Base-by-base conservation (phyloP, 1,284 basidiomycete genomes). In the Fomitopsis schrenkii region DNA sequence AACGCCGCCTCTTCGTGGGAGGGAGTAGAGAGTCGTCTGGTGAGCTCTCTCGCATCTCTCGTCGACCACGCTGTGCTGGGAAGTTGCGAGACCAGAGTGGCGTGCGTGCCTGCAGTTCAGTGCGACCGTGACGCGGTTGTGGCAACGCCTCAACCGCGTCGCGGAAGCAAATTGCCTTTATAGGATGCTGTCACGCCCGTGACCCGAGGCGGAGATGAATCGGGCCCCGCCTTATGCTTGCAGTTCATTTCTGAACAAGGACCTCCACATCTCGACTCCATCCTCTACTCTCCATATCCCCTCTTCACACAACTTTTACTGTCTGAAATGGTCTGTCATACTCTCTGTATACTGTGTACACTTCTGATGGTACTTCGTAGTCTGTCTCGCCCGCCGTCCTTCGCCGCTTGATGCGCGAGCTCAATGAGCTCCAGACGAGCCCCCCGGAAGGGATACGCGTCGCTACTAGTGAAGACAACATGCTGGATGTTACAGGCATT, bases 361-460 rank as follows among this genome's bases (percentile, higher is more conserved):
- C 12, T 4, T 44, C 15, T 44, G 55, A 30, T 4, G 40, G 8
- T 33, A 7, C 28, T 30, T 8, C 2, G 14, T 28, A 82, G 80
- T 75, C 80, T 59, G 71, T 81, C 55, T 70, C 75, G 38, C 83
- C 86, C 62, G 73, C 82, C 60, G 84, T 85, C 46, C 80, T 88
- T 76, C 88, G 89, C 68, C 87, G 88, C 73, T 79, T 97, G 68
- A 91, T 95, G 81, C 87, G 91, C 63, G 94, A 97, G 78, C 81
- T 95, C 59, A 82, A 79, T 36, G 87, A 91, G 67, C 83, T 96
- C 63, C 86, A 87, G 74, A 87, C 81, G 62, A 88, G 80, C 63
- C 94, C 94, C 50, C 91, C 91, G 15, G 94, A 96, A 72, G 94
- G 94, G 22, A 93, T 96, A 68, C 87, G 94, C 69, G 82, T 96